Base-by-base conservation (phyloP, 2,329 filamentous ascomycete genomes). In the Didymella lethalis region DNA sequence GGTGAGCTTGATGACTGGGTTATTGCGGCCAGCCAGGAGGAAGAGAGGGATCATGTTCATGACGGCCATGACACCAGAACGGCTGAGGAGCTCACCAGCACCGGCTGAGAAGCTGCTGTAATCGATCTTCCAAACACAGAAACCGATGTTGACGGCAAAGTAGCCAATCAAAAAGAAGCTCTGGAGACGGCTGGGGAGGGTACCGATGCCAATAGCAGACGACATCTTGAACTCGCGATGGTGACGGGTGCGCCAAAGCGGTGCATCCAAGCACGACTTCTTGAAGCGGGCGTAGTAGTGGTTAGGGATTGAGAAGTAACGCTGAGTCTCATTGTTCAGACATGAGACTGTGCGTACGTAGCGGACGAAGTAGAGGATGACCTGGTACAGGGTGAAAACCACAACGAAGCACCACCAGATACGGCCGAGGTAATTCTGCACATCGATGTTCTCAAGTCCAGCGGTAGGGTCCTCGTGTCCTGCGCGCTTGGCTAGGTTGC, bases 11-110 rank as follows among this genome's bases (percentile, higher is more conserved):
- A 93, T 92, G 64, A 94, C 81, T 23, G 90, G 90, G 78, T 93
- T 93, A 80, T 93, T 93, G 67, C 90, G 84, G 41, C 88, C 88
- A 46, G 90, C 89, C 74, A 93, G 82, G 48, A 93, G 76, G 77
- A 93, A 90, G 4, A 93, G 80, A 1, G 91, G 90, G 60, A 89
- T 83, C 90, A 93, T 91, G 80, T 94, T 94, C 74, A 91, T 85
- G 41, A 88, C 85, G 7, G 90, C 79, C 61, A 94, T 81, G 46
- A 88, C 82, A 63, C 90, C 91, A 20, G 87, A 88, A 32, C 90
- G 86, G 76, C 90, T 90, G 64, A 89, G 82, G 50, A 79, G 65
- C 56, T 75, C 67, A 11, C 85, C 16, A 89, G 92, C 64, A 90
- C 94, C 78, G 89, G 94, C 73, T 87, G 94, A 70, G 83, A 93